Percentiles rank a stretch among this genome's conserved stretches.
Evolutionary conservation across 202 grass and related monocot genomes (phyloP).

Genomic region (Panicum virgatum): DNA sequence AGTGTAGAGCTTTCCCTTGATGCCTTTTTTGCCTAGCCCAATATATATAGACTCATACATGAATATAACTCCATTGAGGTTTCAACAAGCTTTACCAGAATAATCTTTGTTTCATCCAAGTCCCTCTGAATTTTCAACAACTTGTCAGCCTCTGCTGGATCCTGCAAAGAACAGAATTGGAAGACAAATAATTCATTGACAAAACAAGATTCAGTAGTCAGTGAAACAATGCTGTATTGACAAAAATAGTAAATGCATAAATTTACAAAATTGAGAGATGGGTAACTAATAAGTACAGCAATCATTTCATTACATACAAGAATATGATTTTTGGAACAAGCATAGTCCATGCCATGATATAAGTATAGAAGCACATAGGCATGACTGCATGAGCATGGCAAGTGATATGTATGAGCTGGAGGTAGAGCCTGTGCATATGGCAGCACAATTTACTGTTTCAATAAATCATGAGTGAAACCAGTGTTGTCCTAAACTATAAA

Average conservation of each 20-base stretch:
- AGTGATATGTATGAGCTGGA: neutral
- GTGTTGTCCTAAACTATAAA: no score
- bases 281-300: neutral
- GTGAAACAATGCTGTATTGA: neutral
- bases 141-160: constrained; percentile 61
- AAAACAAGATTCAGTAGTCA: neutral
- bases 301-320: neutral
- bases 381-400: neutral
- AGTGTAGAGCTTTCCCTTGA: neutral
- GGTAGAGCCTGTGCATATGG: neutral
- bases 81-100: constrained; percentile 39
- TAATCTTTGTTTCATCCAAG: constrained; percentile 74
- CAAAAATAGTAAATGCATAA: neutral
- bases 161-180: constrained; percentile 27
- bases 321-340: neutral
- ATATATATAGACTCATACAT: no score
- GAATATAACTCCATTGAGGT: neutral
- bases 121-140: constrained; percentile 65
- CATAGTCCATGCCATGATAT: neutral
- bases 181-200: neutral
- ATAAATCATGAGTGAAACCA: neutral
- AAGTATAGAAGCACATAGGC: neutral
- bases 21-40: neutral
- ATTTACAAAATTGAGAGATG: neutral
- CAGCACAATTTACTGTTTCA: neutral